phyloP scores from a whole-genome alignment of 2,329 filamentous ascomycete species.

The Colletotrichum truncatum region DNA sequence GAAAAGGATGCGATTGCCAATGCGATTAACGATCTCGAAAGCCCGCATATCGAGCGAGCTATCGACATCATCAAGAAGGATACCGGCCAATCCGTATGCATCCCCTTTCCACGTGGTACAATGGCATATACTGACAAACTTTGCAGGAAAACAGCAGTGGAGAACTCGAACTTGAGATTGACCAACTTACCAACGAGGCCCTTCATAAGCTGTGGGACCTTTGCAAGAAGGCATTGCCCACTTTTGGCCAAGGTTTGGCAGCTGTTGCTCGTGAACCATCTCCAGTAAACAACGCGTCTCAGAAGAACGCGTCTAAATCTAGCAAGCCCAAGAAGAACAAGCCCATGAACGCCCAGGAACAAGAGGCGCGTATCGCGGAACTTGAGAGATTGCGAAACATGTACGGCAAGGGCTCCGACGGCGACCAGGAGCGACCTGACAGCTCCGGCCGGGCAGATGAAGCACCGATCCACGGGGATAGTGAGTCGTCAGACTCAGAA shows the following conservation, averaged over 20 bases:
- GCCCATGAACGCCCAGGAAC: constrained; percentile 77
- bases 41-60: constrained; percentile 79
- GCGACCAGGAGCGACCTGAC: constrained; percentile 42
- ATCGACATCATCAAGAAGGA: constrained; percentile 92
- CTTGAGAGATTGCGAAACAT: constrained; percentile 63
- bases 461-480: constrained; percentile 33
- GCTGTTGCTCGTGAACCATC: constrained; percentile 38
- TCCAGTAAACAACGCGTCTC: constrained; percentile 39
- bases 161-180: constrained; percentile 69
- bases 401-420: constrained; percentile 40
- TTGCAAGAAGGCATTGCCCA: constrained; percentile 52
- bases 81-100: constrained; percentile 75
- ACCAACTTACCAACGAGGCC: constrained; percentile 64
- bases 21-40: constrained; percentile 83
- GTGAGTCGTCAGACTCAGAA: constrained; percentile 57
- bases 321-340: constrained; percentile 77
- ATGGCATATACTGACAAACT: constrained; percentile 5
- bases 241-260: constrained; percentile 47
- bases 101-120: constrained; percentile 39
- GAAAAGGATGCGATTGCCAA: constrained; percentile 94
- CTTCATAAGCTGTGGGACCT: constrained; percentile 60
- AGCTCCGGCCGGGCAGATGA: constrained; percentile 27
- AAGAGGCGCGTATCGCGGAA: constrained; percentile 71
- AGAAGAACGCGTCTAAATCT: constrained; percentile 43
- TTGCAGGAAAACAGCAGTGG: constrained; percentile 65